These are phyloP conservation scores for Cladophialophora yegresii DNA, from an alignment of 2,329 filamentous ascomycete species.

Conservation along the genomic window DNA sequence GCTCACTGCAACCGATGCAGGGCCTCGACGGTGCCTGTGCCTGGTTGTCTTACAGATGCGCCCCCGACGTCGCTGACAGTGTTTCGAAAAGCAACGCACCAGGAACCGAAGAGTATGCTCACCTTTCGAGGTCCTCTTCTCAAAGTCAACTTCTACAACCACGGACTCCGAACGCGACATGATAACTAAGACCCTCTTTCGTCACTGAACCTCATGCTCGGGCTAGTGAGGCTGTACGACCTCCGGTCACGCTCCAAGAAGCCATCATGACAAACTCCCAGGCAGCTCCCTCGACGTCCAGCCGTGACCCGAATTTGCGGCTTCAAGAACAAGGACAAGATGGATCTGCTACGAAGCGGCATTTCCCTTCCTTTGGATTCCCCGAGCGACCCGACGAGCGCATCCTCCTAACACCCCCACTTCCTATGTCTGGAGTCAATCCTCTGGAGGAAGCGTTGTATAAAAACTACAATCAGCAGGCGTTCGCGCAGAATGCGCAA, in stretches of 20 bases:
- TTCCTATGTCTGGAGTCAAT: conserved; percentile 22
- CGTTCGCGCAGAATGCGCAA: conserved; percentile 29
- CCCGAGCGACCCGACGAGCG: conserved; percentile 23
- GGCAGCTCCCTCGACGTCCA: conserved; percentile 16
- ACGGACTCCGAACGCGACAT: conserved; percentile 8
- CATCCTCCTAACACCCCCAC: conserved; percentile 30
- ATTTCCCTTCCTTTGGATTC: conserved; percentile 4
- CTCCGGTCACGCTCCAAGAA: conserved; percentile 10
- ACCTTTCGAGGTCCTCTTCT: conserved; percentile 6
- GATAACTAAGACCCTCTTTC: background rate
- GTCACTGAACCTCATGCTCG: conserved; percentile 20
- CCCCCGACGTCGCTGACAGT: conserved; percentile 5
- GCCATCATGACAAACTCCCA: conserved; percentile 25
- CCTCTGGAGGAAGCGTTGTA: conserved; percentile 23
- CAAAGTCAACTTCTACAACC: background rate
- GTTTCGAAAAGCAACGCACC: background rate
- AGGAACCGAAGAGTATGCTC: conserved; percentile 8
- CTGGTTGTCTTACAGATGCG: background rate
- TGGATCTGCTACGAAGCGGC: conserved; percentile 10
- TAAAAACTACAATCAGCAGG: conserved; percentile 28
- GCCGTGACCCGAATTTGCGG: conserved; percentile 5
- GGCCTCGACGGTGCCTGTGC: background rate
- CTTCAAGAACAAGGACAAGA: conserved; percentile 7
- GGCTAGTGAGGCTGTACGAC: conserved; percentile 22
- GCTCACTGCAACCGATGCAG: conserved; percentile 7